These are phyloP conservation scores for Aspergillus brasiliensis DNA, from an alignment of 2,329 filamentous ascomycete species.

Conservation along the genomic window DNA sequence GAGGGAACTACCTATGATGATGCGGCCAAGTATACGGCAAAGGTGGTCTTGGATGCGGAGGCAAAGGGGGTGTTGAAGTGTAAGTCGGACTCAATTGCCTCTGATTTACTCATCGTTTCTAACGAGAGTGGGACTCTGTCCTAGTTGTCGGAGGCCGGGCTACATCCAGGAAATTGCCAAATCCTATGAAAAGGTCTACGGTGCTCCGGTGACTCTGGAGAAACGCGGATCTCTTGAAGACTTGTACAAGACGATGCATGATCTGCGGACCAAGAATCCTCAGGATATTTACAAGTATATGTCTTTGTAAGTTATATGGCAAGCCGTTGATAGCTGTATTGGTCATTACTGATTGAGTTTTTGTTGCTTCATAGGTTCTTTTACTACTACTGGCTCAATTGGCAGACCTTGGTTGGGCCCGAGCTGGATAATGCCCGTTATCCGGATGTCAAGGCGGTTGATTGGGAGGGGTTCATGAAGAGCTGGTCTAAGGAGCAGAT, in stretches of 20 bases:
- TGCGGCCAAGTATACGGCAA: slow-evolving; percentile 42
- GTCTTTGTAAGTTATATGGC: slow-evolving; percentile 5
- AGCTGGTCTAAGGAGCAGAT: not conserved
- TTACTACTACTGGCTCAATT: slow-evolving; percentile 22
- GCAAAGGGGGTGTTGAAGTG: slow-evolving; percentile 24
- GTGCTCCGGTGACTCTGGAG: slow-evolving; percentile 23
- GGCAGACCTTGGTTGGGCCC: slow-evolving; percentile 13
- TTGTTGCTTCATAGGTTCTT: slow-evolving; percentile 13
- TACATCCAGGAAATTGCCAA: slow-evolving; percentile 28
- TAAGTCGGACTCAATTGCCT: slow-evolving; percentile 13
- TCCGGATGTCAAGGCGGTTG: slow-evolving; percentile 9
- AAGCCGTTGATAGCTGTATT: no score
- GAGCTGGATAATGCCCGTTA: slow-evolving; percentile 14
- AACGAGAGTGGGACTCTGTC: not conserved
- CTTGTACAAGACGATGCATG: slow-evolving; percentile 30
- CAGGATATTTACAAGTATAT: slow-evolving; percentile 20
- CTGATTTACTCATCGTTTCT: no score
- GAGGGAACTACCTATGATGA: slow-evolving; percentile 43
- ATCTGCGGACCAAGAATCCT: slow-evolving; percentile 15
- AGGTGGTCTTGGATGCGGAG: slow-evolving; percentile 27
- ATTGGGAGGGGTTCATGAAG: slow-evolving; percentile 11
- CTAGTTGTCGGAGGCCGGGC: slow-evolving; percentile 40
- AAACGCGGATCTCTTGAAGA: slow-evolving; percentile 31
- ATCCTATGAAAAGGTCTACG: slow-evolving; percentile 29
- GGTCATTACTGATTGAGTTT: no score